Percentiles rank a stretch among this genome's conserved stretches.
Conservation (phyloP, 257 asterid species). For the Leonotis leonurus region DNA sequence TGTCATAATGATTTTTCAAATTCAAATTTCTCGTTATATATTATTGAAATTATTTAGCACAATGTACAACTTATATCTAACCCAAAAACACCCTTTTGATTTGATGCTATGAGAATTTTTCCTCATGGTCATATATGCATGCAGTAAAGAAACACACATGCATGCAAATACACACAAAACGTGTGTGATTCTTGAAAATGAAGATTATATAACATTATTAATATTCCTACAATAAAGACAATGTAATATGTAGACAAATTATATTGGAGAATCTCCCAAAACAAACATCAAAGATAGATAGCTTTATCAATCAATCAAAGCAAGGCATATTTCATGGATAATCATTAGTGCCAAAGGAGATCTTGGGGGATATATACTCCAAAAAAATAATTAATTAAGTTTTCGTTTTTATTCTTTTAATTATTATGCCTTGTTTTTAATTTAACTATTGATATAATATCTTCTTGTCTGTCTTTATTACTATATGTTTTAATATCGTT, state of each 20-base stretch:
- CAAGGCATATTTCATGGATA: slow-evolving; percentile 31
- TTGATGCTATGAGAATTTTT: no score
- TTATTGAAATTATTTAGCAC: no score
- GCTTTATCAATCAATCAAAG: slow-evolving; percentile 30
- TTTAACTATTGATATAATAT: no score
- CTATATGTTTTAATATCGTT: neutral
- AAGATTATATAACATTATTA: slow-evolving; percentile 35
- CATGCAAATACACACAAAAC: neutral
- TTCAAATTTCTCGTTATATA: no score
- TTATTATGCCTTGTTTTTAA: neutral
- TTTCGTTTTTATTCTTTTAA: neutral
- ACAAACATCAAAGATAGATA: slow-evolving; percentile 24
- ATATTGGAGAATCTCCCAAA: slow-evolving; percentile 37
- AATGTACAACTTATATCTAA: neutral
- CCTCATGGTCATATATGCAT: neutral
- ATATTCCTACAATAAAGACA: slow-evolving; percentile 28
- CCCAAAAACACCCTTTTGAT: neutral
- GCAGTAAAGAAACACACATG: slow-evolving; percentile 7
- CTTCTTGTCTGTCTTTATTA: no score
- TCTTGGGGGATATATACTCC: slow-evolving; percentile 25
- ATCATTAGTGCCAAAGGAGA: slow-evolving; percentile 37
- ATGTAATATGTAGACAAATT: slow-evolving; percentile 8
- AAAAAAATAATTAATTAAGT: slow-evolving; percentile 11
- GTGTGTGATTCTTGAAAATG: slow-evolving; percentile 18
- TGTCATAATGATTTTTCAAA: neutral